Base-by-base conservation (phyloP, 2,329 filamentous ascomycete species). In the Alternaria metachromatica region DNA sequence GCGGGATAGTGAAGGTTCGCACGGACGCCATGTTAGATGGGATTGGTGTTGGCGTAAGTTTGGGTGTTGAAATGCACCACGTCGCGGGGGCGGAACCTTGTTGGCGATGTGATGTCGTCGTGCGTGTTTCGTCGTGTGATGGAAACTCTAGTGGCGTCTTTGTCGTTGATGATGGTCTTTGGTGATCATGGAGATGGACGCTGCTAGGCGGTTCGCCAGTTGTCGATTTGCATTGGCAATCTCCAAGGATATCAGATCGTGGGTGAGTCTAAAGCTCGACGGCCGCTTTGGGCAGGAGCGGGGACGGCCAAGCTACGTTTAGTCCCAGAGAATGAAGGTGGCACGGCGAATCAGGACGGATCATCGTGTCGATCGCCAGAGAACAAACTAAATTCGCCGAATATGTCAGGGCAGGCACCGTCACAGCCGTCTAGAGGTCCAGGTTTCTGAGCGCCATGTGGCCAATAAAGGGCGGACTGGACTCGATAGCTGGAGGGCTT, bases 1-100 rank as follows among this genome's bases (percentile, higher is more conserved):
- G 93, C 64, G 96, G 90, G 33, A 98, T 85, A 46, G 84, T 76
- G 60, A 97, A 81, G 3, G 87, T 89, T 80, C 94, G 88, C 73
- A 95, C 82, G 41, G 78, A 78, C 51, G 82, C 76, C 84, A 87
- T 87, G 65, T 48, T 49, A 33, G 23, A 64, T 53, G 43, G 43
- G 48, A 57, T 58, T 60, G 54, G 46, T 58, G 48, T 50, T 53
- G 49, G 30, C 20, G 49, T 53, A 41, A 53, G 49, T 53, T 53
- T 53, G 49, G 49, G 50, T 60, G 53, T 48, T 56, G 66, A 57
- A 60, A 60, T 60, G 65, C 60, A 55, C 37, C 21, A 50, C 41
- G 46, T 26, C 49, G 33, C 25, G 61, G 58, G 54, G 18, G 48
- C 9, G 18, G 21, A 33, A 28, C 25, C 20, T 48, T 48, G 44